phyloP scores from a whole-genome alignment of 495 filamentous ascomycete species.

The Neohortaea acidophila region DNA sequence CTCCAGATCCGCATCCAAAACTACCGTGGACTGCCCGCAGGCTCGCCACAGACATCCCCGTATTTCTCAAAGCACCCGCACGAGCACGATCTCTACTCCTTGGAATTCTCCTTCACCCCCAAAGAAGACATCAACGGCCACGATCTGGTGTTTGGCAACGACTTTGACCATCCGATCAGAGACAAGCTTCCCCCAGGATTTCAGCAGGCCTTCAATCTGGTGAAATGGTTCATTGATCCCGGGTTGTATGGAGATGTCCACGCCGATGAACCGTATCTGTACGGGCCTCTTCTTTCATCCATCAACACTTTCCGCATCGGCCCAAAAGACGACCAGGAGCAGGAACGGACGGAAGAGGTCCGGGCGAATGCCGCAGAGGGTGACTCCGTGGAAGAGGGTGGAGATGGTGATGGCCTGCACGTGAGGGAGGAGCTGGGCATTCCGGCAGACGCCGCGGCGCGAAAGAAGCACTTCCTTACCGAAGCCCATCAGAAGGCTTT shows the following conservation, averaged over 20 bases:
- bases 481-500: conserved; percentile 34
- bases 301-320: conserved; percentile 59
- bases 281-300: conserved; percentile 56
- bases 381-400: conserved; percentile 23
- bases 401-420: conserved; percentile 38
- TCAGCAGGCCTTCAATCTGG: conserved; percentile 59
- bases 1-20: conserved; percentile 57
- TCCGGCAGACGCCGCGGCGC: conserved; percentile 20
- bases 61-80: conserved; percentile 65
- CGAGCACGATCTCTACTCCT: conserved; percentile 61
- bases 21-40: conserved; percentile 31
- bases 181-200: conserved; percentile 79
- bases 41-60: conserved; percentile 34
- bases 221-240: conserved; percentile 77
- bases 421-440: conserved; percentile 34
- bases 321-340: conserved; percentile 24
- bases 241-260: conserved; percentile 77
- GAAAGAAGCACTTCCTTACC: conserved; percentile 31
- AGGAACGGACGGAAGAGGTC: conserved; percentile 12
- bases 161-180: conserved; percentile 77
- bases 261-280: conserved; percentile 70
- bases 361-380: conserved; percentile 3
- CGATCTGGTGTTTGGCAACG: conserved; percentile 78
- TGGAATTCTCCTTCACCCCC: conserved; percentile 59
- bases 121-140: conserved; percentile 49